Evolutionary conservation across 2,329 filamentous ascomycete species (phyloP).

Genomic region (Corinectria fuckeliana): DNA sequence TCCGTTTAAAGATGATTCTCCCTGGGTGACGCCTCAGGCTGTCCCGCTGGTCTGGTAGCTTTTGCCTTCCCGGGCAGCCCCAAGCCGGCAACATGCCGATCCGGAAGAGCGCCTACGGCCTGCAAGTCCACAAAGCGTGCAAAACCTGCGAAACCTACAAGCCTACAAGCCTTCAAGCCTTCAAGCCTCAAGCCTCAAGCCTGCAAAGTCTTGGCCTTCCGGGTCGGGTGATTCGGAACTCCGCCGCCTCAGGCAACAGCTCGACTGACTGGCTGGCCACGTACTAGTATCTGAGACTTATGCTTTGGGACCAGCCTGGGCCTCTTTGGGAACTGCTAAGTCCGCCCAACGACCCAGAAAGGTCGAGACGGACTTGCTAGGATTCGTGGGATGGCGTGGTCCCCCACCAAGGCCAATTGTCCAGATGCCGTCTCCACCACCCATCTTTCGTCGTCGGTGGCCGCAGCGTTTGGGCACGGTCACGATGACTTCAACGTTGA

Average conservation of each 20-base stretch:
- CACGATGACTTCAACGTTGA: conserved; percentile 19
- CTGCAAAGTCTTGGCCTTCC: too few relatives aligned
- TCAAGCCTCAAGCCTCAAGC: too few relatives aligned
- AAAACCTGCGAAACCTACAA: too few relatives aligned
- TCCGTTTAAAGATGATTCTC: too few relatives aligned
- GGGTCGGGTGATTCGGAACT: conserved; percentile 26
- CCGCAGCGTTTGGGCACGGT: conserved; percentile 22
- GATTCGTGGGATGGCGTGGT: neutral
- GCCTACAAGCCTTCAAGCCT: too few relatives aligned
- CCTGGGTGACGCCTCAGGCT: too few relatives aligned
- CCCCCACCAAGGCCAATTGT: neutral
- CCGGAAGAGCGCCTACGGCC: too few relatives aligned
- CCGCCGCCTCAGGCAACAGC: neutral
- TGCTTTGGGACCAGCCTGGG: conserved; percentile 11
- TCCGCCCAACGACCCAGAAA: neutral
- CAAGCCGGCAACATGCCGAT: conserved; percentile 16
- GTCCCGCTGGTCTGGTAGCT: conserved; percentile 24
- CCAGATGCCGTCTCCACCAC: neutral
- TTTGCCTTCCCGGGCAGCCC: conserved; percentile 19
- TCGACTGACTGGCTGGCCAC: neutral
- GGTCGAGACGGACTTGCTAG: conserved; percentile 7
- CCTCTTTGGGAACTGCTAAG: conserved; percentile 12
- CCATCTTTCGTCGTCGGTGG: conserved; percentile 20
- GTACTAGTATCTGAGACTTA: neutral
- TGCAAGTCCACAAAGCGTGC: too few relatives aligned